phyloP scores from a whole-genome alignment of 495 filamentous ascomycete genomes.

The Xylaria nigripes region DNA sequence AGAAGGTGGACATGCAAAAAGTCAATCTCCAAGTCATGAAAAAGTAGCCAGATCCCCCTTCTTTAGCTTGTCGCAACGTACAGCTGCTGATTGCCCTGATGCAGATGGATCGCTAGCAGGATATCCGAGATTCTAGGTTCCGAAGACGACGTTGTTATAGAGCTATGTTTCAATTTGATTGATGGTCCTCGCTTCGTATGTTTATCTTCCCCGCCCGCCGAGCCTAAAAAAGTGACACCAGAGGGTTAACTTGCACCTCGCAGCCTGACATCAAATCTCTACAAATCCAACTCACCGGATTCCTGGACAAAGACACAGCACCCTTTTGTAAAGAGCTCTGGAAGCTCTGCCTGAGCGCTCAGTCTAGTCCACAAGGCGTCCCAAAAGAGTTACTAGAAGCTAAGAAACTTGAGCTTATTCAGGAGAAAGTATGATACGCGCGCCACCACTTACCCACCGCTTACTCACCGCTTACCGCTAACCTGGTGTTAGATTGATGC shows the following conservation, averaged over 20 bases:
- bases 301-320: conserved; percentile 87
- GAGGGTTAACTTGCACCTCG: conserved; percentile 11
- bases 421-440: conserved; percentile 64
- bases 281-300: conserved; percentile 88
- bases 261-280: conserved; percentile 93
- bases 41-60: conserved; percentile 50
- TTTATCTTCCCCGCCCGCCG: conserved; percentile 13
- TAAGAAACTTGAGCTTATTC: conserved; percentile 88
- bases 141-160: conserved; percentile 92
- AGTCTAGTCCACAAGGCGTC: conserved; percentile 79
- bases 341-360: conserved; percentile 82
- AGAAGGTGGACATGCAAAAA: conserved; percentile 95
- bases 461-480: not conserved
- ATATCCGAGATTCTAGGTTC: conserved; percentile 79
- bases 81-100: conserved; percentile 16
- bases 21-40: conserved; percentile 97
- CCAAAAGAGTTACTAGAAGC: conserved; percentile 91
- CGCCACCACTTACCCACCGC: not conserved
- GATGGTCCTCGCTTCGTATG: conserved; percentile 74
- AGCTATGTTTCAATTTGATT: conserved; percentile 82
- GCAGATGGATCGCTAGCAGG: conserved; percentile 83
- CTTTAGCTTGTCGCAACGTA: not conserved
- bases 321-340: conserved; percentile 92
- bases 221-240: conserved; percentile 3
- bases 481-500: conserved; percentile 59